Evolutionary conservation across 306 rosid genomes (phyloP).

Genomic region (Cicer yamashitae): DNA sequence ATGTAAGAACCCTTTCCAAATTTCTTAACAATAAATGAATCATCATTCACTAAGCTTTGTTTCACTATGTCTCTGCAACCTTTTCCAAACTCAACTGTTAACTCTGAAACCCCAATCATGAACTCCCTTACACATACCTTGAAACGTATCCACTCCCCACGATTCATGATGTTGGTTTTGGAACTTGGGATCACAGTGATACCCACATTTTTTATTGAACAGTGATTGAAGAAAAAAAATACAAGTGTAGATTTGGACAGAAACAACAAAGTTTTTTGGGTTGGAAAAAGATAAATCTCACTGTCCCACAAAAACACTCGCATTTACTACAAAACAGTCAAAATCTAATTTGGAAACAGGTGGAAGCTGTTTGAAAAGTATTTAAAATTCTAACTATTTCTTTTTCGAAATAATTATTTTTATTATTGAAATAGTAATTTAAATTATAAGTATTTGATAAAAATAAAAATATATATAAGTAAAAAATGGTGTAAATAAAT

Average conservation of each 20-base stretch:
- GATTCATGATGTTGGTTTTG: slow-evolving; percentile 24
- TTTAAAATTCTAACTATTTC: no score
- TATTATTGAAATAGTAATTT: no score
- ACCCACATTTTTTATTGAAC: slow-evolving; percentile 39
- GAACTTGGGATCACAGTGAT: slow-evolving; percentile 17
- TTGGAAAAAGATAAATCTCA: not conserved
- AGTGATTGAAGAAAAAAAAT: not conserved
- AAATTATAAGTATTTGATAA: no score
- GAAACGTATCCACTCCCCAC: slow-evolving; percentile 48
- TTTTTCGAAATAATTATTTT: no score
- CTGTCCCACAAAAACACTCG: no score
- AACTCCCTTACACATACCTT: slow-evolving; percentile 71
- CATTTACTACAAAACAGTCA: no score
- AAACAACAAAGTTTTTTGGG: not conserved
- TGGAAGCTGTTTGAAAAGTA: no score
- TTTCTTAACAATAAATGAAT: slow-evolving; percentile 59
- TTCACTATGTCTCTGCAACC: slow-evolving; percentile 86
- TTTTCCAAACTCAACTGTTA: slow-evolving; percentile 79
- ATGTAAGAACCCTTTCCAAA: slow-evolving; percentile 64
- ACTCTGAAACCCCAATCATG: slow-evolving; percentile 74
- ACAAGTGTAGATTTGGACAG: not conserved
- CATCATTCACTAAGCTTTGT: slow-evolving; percentile 73
- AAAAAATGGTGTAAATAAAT: no score
- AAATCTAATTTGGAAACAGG: no score
- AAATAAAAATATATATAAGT: no score